Evolutionary conservation across 306 rosid species (phyloP), one percentile per base, ranked within the genome.

Genomic region (Acacia confusa): DNA sequence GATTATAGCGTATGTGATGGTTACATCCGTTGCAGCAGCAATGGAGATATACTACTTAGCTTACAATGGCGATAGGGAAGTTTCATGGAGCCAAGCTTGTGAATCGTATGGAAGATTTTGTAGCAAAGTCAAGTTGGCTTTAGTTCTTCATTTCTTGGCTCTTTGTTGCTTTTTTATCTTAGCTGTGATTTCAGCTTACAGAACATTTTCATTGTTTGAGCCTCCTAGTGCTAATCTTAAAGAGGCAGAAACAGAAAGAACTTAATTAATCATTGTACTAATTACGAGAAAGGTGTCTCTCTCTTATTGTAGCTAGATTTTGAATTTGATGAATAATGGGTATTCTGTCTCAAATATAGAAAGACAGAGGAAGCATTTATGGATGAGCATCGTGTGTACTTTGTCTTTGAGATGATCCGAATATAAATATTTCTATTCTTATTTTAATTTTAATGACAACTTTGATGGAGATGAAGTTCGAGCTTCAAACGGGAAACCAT

Each of bases 51-150:
- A 89, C 58, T 91, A 85, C 73, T 82, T 93, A 2, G 86, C 91
- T 20, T 89, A 89, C 75, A 72, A 91, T 36, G 99, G 99, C 4
- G 95, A 90, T 13, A 89, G 32, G 69, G 91, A 88, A 78, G 89
- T 92, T 74, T 83, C 99, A 67, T 95, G 99, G 99, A 93, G 99
- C 83, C 92, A 95, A 88, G 94, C 92, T 20, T 95, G 97, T 66
- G 82, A 75, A 61, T 74, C 92, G 2, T 91, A 90, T 84, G 97
- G 89, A 30, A 93, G 19, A 76, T 95, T 95, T 79, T 95, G 99
- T 82, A 67, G 80, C 67, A 93, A 84, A 88, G 83, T 91, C 86
- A 90, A 95, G 87, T 27, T 91, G 80, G 97, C 97, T 16, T 82
- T 92, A 67, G 74, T 90, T 70, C 83, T 93, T 19, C 97, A 93